A percentile compares a stretch with the other conserved stretches of the same genome.
Evolutionary conservation across 78 protist genomes (phyloP).

Genomic region (Dictyostelium discoideum): DNA sequence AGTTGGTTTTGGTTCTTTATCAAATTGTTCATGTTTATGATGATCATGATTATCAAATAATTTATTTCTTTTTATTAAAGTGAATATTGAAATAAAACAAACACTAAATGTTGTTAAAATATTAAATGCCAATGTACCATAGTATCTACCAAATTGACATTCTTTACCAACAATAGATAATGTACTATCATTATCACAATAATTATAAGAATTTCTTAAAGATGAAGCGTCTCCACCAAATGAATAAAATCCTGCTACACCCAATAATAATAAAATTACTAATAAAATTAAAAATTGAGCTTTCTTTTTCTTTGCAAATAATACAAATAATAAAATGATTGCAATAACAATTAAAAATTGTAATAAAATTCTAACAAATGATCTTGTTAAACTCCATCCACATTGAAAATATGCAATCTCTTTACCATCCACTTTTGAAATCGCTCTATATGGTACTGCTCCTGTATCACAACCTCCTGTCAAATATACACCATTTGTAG

Average conservation of each 20-base stretch:
- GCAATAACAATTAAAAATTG: not conserved
- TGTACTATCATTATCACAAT: not conserved
- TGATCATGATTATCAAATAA: not conserved
- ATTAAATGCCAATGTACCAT: not conserved
- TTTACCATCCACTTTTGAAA: not conserved
- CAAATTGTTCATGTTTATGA: not conserved
- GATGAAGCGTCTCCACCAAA: not conserved
- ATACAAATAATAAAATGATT: not conserved
- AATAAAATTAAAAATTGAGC: not conserved
- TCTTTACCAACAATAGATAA: not conserved
- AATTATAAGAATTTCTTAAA: not conserved
- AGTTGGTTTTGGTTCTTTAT: not conserved
- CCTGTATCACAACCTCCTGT: not conserved
- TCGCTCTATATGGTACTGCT: not conserved
- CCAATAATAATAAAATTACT: not conserved
- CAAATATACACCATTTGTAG: not conserved
- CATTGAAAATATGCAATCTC: not conserved
- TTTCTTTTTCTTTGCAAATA: not conserved
- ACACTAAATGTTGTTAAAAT: not conserved
- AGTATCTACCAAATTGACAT: not conserved
- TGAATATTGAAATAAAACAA: not conserved
- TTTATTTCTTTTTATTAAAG: not conserved
- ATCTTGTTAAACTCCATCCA: not conserved
- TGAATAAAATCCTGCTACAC: not conserved
- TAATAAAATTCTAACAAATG: not conserved